Conservation (phyloP, 495 filamentous ascomycete species). For the Pseudevernia furfuracea region DNA sequence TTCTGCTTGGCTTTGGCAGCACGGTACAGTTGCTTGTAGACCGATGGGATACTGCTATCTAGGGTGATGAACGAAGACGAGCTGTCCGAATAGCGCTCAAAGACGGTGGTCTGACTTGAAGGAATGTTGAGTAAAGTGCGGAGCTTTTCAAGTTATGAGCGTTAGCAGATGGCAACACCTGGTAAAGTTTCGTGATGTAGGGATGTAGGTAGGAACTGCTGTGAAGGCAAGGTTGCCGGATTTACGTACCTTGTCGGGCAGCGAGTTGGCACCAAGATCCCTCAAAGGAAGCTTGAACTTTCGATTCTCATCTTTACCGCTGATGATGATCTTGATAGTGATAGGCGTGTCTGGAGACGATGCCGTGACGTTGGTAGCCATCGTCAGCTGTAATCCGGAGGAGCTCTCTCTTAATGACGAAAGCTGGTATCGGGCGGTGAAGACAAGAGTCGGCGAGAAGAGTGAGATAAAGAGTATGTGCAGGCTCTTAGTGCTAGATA, state of each 20-base stretch:
- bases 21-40: constrained; percentile 95
- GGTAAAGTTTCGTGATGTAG: neutral
- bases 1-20: constrained; percentile 98
- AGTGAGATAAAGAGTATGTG: neutral
- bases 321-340: constrained; percentile 73
- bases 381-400: constrained; percentile 26
- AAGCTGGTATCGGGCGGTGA: neutral
- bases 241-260: constrained; percentile 79
- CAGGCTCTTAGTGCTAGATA: neutral
- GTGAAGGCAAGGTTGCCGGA: constrained; percentile 13
- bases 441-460: neutral
- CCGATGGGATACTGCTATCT: constrained; percentile 64
- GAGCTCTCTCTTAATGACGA: constrained; percentile 10
- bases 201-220: neutral
- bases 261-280: constrained; percentile 66
- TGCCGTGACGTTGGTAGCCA: constrained; percentile 42
- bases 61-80: constrained; percentile 71
- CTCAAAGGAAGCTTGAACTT: constrained; percentile 85
- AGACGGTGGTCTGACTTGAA: constrained; percentile 56
- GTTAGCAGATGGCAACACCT: neutral
- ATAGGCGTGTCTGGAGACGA: constrained; percentile 63
- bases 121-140: constrained; percentile 64
- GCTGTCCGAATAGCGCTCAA: constrained; percentile 96
- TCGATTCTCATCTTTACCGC: constrained; percentile 52
- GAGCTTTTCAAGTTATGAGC: constrained; percentile 47